Percentiles rank a stretch among this genome's conserved stretches.
Evolutionary conservation across 345 rosid genomes (phyloP).

Genomic region (Brassica juncea): DNA sequence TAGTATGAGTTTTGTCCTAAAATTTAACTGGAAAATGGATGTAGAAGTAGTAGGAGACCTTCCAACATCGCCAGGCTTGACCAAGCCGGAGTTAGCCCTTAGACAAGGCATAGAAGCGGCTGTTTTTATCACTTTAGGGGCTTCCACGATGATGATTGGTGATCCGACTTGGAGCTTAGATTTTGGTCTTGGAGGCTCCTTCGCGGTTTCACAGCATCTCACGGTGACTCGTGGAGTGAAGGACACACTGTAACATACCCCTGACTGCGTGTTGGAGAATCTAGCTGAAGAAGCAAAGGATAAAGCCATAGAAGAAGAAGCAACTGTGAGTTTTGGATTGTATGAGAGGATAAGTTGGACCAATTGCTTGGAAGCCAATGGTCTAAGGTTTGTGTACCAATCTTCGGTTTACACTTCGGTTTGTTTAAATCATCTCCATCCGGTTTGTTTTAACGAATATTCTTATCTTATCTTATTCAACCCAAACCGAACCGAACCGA

Average conservation of each 20-base stretch:
- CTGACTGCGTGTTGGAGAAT: slow-evolving; percentile 22
- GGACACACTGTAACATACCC: slow-evolving; percentile 12
- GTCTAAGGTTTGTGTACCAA: slow-evolving; percentile 1
- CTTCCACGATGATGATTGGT: slow-evolving; percentile 69
- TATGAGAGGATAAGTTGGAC: slow-evolving; percentile 35
- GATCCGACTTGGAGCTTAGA: slow-evolving; percentile 65
- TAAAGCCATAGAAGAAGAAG: slow-evolving; percentile 43
- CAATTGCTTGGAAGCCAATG: slow-evolving; percentile 22
- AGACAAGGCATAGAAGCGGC: slow-evolving; percentile 88
- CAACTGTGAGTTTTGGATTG: neutral
- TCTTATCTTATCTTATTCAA: neutral
- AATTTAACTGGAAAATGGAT: neutral
- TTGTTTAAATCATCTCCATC: neutral
- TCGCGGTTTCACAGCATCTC: slow-evolving; percentile 32
- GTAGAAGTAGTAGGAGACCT: slow-evolving; percentile 43
- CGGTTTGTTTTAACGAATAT: neutral
- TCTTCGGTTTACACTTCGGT: slow-evolving; percentile 11
- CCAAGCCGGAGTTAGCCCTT: slow-evolving; percentile 66
- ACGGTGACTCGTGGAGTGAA: slow-evolving; percentile 10
- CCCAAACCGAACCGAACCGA: neutral
- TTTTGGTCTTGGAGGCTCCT: slow-evolving; percentile 24
- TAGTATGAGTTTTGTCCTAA: neutral
- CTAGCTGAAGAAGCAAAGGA: slow-evolving; percentile 27
- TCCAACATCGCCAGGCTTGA: slow-evolving; percentile 93
- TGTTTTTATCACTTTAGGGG: slow-evolving; percentile 78